Evolutionary conservation across 345 rosid genomes (phyloP).

Genomic region (Garcia nutans): DNA sequence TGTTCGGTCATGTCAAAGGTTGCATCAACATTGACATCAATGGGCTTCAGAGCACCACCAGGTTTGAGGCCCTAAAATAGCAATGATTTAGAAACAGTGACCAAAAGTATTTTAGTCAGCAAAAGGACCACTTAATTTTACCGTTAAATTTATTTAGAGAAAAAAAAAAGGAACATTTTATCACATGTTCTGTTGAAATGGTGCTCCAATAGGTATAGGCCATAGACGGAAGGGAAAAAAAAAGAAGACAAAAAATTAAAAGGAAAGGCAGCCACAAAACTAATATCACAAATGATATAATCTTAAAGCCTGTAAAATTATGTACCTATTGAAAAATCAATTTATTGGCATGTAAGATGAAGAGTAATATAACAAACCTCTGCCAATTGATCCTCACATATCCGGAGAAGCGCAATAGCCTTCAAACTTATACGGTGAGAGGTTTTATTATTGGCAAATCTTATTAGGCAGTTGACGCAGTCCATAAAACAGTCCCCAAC

Average conservation of each 20-base stretch:
- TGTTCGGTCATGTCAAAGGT: conserved; percentile 81
- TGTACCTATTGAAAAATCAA: background rate
- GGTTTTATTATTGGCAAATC: conserved; percentile 89
- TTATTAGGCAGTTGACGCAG: conserved; percentile 94
- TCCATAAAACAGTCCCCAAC: conserved; percentile 99
- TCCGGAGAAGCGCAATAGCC: conserved; percentile 97
- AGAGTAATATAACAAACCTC: conserved; percentile 55
- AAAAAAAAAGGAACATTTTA: background rate
- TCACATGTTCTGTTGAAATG: background rate
- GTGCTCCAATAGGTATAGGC: background rate
- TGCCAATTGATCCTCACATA: conserved; percentile 98
- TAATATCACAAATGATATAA: background rate
- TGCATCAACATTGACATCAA: conserved; percentile 49
- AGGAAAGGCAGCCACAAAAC: background rate
- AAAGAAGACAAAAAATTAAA: background rate
- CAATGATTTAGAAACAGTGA: conserved; percentile 22
- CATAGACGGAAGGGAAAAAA: background rate
- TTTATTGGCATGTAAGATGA: background rate
- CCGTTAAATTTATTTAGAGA: background rate
- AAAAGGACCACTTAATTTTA: background rate
- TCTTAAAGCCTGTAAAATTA: background rate
- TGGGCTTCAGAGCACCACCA: conserved; percentile 78
- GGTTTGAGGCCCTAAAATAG: conserved; percentile 74
- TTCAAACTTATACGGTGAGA: conserved; percentile 94
- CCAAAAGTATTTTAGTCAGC: background rate